Percentiles rank a stretch among this genome's conserved stretches.
These are phyloP conservation scores for Sphaerulina vaccinii DNA, from an alignment of 2,329 filamentous ascomycete species.

Conservation along the genomic window DNA sequence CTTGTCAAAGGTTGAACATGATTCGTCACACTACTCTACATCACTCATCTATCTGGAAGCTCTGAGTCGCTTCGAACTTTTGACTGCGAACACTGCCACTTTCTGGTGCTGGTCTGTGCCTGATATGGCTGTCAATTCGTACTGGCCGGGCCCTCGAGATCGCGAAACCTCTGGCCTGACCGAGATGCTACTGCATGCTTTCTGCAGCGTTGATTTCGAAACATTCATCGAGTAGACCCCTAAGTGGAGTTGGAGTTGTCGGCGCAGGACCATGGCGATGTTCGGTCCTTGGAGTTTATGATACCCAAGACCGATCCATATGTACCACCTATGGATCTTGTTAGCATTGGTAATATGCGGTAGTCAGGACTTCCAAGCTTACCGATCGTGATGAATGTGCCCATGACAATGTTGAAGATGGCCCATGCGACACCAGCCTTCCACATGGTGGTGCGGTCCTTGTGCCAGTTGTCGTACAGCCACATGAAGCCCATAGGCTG, in stretches of 20 bases:
- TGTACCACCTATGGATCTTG: constrained; percentile 40
- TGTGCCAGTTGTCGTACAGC: constrained; percentile 44
- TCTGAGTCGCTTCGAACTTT: not conserved
- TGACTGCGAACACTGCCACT: not conserved
- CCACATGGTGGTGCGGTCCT: constrained; percentile 16
- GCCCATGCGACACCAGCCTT: constrained; percentile 17
- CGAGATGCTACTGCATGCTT: not conserved
- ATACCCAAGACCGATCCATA: constrained; percentile 47
- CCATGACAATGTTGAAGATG: constrained; percentile 38
- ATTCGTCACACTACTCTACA: not conserved
- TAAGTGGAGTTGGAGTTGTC: constrained; percentile 31
- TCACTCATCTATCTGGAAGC: not conserved
- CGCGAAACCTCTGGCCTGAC: not conserved
- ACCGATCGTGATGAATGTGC: constrained; percentile 38
- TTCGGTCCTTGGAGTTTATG: constrained; percentile 31
- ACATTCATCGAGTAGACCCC: not conserved
- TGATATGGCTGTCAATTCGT: not conserved
- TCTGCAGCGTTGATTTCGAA: not conserved
- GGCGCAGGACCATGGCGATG: constrained; percentile 27
- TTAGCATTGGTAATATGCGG: not conserved
- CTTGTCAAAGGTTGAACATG: not conserved
- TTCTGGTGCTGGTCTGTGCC: not conserved
- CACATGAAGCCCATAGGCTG: constrained; percentile 44
- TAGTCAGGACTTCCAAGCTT: not conserved
- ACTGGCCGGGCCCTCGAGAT: not conserved